Base-by-base conservation (phyloP, 2,329 filamentous ascomycete genomes). In the Fusarium sublunatum region DNA sequence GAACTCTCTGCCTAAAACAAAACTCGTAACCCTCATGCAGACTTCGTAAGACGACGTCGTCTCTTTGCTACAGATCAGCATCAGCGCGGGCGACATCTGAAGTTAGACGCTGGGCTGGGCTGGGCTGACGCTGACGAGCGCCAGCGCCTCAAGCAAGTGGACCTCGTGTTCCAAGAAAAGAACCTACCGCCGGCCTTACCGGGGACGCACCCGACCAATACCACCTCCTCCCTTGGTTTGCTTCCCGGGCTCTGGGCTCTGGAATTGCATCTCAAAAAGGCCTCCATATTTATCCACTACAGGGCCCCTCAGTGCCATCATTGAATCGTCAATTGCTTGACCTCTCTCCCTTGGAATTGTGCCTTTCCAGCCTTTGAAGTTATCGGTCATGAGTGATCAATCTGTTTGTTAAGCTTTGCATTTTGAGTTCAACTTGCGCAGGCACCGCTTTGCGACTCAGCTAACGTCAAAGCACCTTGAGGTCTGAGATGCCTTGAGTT, bases 151-250 rank as follows among this genome's bases (percentile, higher is more conserved):
- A 45, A 48, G 28, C 41, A 28, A 40, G 60, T 64, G 60, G 59
- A 50, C 28, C 50, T 55, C 56, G 45, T 63, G 58, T 65, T 59
- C 62, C 58, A 65, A 51, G 53, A 65, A 59, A 63, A 63, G 62
- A 66, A 56, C 28, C 19, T n/a, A 36, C 28, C 9, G 47, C 57
- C 61, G 57, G 61, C 40, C 46, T 35, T 63, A 39, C 58, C 62
- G 53, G 62, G 38, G 48, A 51, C 35, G 9, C 25, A 66, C 63
- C 62, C 62, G 58, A 39, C 32, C 25, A 38, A 40, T 48, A 61
- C 48, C 48, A 60, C 57, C 57, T 60, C 48, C 36, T 60, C 39
- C 39, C 19, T 19, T 19, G 19, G 49, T 63, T 58, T 61, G 53
- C 58, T 61, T 41, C 35, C 39, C 36, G 49, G 29, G 42, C 26